A percentile compares a stretch with the other conserved stretches of the same genome.
Conservation (phyloP, 768 basidiomycete species). For the Leccinum incarnatum region DNA sequence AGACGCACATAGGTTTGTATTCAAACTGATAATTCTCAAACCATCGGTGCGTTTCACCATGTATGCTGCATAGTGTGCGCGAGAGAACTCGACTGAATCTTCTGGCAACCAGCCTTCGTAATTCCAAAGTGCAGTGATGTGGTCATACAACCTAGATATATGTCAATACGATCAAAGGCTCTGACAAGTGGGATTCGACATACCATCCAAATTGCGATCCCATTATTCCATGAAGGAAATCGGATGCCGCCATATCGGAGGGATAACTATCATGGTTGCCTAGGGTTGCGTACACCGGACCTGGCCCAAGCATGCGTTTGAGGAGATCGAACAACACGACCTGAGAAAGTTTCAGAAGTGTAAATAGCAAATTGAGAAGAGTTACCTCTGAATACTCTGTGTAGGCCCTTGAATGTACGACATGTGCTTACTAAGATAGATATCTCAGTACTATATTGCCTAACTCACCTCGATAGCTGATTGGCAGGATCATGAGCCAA, state of each 20-base stretch:
- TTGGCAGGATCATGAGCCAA: conserved; percentile 69
- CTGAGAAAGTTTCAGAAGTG: conserved; percentile 33
- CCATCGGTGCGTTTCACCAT: conserved; percentile 67
- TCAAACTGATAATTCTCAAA: conserved; percentile 67
- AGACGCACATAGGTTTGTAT: conserved; percentile 70
- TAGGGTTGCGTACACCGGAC: conserved; percentile 72
- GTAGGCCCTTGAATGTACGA: conserved; percentile 44
- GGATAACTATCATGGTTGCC: conserved; percentile 77
- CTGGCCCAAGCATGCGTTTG: conserved; percentile 56
- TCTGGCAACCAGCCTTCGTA: conserved; percentile 67
- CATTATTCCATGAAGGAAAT: conserved; percentile 51
- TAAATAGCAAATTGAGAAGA: neutral
- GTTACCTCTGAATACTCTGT: conserved; percentile 60
- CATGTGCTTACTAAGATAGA: neutral
- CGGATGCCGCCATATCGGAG: conserved; percentile 56
- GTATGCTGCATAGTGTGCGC: conserved; percentile 69
- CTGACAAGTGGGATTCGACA: conserved; percentile 6
- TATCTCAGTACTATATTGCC: neutral
- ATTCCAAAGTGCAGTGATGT: conserved; percentile 68
- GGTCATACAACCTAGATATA: conserved; percentile 66
- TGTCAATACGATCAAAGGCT: neutral
- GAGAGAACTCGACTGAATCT: conserved; percentile 53
- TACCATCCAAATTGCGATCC: conserved; percentile 67
- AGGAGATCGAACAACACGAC: conserved; percentile 65
- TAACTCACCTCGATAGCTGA: conserved; percentile 54